phyloP scores from a whole-genome alignment of 2,329 filamentous ascomycete species.

The Ophiosphaerella herpotricha region DNA sequence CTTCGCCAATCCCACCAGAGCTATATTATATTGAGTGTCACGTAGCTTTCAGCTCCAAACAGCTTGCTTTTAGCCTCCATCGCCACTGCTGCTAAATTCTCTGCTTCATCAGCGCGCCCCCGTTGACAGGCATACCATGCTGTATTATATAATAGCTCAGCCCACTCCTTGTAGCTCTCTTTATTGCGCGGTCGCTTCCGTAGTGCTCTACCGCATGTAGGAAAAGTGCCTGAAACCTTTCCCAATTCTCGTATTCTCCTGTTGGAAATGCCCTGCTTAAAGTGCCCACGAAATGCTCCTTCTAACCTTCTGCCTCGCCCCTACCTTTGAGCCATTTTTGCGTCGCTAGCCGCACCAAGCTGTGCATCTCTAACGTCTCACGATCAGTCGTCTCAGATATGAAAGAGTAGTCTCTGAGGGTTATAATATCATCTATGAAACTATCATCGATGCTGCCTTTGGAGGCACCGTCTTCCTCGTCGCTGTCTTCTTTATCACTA shows the following conservation, averaged over 20 bases:
- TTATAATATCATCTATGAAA: slow-evolving; percentile 37
- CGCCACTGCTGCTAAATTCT: background rate
- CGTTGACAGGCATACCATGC: slow-evolving; percentile 6
- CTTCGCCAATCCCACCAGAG: background rate
- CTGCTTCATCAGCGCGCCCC: background rate
- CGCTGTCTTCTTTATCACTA: no score
- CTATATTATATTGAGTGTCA: background rate
- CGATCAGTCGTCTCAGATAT: slow-evolving; percentile 27
- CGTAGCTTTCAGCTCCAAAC: background rate
- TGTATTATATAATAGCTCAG: slow-evolving; percentile 4
- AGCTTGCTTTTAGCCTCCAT: background rate
- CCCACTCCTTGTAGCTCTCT: slow-evolving; percentile 1
- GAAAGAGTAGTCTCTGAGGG: slow-evolving; percentile 47
- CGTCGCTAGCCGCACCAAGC: slow-evolving; percentile 47
- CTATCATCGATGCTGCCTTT: slow-evolving; percentile 2
- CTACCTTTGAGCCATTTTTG: slow-evolving; percentile 17
- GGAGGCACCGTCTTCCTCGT: no score
- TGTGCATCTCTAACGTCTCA: slow-evolving; percentile 50
- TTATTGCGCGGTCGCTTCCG: no score
- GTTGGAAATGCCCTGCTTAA: slow-evolving; percentile 7
- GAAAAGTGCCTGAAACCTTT: slow-evolving; percentile 2
- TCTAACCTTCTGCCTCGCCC: slow-evolving; percentile 33
- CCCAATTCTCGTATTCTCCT: slow-evolving; percentile 7
- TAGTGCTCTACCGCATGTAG: slow-evolving; percentile 4
- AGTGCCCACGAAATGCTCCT: slow-evolving; percentile 6